Conservation (phyloP, 2,329 filamentous ascomycete genomes). For the Diaporthe citriasiana region DNA sequence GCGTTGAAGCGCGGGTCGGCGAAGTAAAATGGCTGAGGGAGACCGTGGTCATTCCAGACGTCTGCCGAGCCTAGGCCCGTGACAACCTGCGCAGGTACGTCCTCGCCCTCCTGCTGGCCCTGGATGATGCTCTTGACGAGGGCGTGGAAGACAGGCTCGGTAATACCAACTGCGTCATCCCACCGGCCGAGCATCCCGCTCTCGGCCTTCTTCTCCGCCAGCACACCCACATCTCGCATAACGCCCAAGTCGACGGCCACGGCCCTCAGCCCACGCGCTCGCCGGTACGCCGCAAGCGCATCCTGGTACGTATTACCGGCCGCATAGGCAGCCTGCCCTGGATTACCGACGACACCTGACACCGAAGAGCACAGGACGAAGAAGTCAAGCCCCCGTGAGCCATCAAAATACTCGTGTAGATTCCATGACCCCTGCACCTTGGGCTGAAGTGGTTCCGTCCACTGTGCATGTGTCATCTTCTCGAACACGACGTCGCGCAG, state of each 20-base stretch:
- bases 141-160: conserved; percentile 1
- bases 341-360: conserved; percentile 44
- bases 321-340: conserved; percentile 48
- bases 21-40: conserved; percentile 36
- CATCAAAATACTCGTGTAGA: conserved; percentile 1
- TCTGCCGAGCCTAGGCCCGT: conserved; percentile 36
- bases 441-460: neutral
- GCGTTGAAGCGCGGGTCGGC: conserved; percentile 33
- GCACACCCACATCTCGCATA: conserved; percentile 33
- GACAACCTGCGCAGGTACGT: neutral
- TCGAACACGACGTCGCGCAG: conserved; percentile 16
- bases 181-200: neutral
- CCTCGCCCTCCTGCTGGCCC: neutral
- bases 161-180: conserved; percentile 24
- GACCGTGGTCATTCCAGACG: conserved; percentile 33
- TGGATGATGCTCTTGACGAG: conserved; percentile 1
- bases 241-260: conserved; percentile 20
- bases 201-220: conserved; percentile 11
- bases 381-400: conserved; percentile 1
- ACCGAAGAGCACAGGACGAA: conserved; percentile 42
- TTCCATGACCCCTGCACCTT: conserved; percentile 20
- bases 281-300: conserved; percentile 42
- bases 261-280: neutral
- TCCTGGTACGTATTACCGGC: conserved; percentile 51
- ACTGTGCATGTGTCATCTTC: conserved; percentile 7